These are phyloP conservation scores for Trypanosoma cruzi DNA, from an alignment of 208 protist species.

Conservation along the genomic window DNA sequence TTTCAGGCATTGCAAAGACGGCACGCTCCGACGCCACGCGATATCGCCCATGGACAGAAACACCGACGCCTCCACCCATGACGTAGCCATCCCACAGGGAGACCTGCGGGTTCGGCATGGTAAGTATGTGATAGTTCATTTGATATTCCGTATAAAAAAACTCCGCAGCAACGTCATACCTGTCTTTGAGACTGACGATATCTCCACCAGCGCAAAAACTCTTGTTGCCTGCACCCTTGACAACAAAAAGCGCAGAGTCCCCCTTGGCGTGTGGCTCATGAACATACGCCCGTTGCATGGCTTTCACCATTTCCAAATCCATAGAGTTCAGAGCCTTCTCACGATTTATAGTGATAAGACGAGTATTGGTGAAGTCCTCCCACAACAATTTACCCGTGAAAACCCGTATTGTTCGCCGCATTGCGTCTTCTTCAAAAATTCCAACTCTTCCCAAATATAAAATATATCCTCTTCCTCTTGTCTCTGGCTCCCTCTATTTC, in stretches of 20 bases:
- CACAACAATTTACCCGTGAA: conserved; percentile 38
- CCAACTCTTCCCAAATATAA: not conserved
- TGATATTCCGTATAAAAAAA: not conserved
- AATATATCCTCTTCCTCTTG: not conserved
- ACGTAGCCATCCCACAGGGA: no score
- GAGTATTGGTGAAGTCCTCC: conserved; percentile 50
- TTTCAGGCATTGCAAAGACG: no score
- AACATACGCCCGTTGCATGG: conserved; percentile 40
- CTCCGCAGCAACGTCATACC: not conserved
- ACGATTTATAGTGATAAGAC: conserved; percentile 56
- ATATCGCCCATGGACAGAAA: no score
- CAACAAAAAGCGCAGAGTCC: conserved; percentile 38
- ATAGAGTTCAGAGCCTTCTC: conserved; percentile 68
- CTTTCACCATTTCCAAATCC: conserved; percentile 51
- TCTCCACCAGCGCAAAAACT: conserved; percentile 92
- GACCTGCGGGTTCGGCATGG: no score
- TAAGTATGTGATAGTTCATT: not conserved
- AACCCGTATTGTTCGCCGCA: conserved; percentile 17
- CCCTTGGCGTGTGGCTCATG: conserved; percentile 32
- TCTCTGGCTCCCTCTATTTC: not conserved
- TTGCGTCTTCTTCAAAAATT: conserved; percentile 15
- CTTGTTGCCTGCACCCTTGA: conserved; percentile 67
- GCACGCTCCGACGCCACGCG: no score
- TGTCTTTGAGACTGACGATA: conserved; percentile 4
- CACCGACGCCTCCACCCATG: no score